Evolutionary conservation across 805 yeast genomes (phyloP), one percentile per base, ranked within the genome.

Genomic region (Yarrowia yakushimensis): DNA sequence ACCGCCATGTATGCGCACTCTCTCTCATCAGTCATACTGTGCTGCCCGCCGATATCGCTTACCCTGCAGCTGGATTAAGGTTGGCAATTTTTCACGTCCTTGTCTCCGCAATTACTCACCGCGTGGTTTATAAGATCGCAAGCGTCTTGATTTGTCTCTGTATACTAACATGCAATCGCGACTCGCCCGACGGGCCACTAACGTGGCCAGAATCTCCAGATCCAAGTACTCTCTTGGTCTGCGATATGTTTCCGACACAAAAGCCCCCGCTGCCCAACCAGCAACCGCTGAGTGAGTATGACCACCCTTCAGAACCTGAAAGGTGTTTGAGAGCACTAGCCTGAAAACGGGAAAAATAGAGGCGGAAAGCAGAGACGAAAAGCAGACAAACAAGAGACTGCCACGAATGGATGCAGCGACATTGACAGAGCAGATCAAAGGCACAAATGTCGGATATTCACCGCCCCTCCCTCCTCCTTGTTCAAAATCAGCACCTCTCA

Each of bases 81-180:
- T 52, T 52, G 59, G 59, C 59, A 52, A 52, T 52, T 52, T 52
- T 52, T 52, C 59, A 52, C 59, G 43, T 52, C 59, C 59, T 52
- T 52, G 59, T 52, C 55, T 48, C 43, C 59, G 59, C 59, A 52
- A 52, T 52, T 52, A 52, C 59, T 52, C 59, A 52, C 37, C 42
- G 43, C 27, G 33, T 25, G 59, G 59, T 52, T 52, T 52, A 52
- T 52, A 52, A 52, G 59, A 34, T 52, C 36, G 43, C 43, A 25
- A 36, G 59, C 37, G 43, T 52, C 59, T 52, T 52, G 59, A 52
- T 52, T 52, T 52, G 59, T 36, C 57, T 36, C 59, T 31, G 59
- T 52, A 34, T 34, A 52, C 59, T 52, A 52, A 52, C 59, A 52
- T 52, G 59, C 59, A 52, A 52, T 52, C 59, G 59, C 59, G 59